These are phyloP conservation scores for Fusarium sp. DNA, from an alignment of 2,329 filamentous ascomycete genomes.

Conservation along the genomic window DNA sequence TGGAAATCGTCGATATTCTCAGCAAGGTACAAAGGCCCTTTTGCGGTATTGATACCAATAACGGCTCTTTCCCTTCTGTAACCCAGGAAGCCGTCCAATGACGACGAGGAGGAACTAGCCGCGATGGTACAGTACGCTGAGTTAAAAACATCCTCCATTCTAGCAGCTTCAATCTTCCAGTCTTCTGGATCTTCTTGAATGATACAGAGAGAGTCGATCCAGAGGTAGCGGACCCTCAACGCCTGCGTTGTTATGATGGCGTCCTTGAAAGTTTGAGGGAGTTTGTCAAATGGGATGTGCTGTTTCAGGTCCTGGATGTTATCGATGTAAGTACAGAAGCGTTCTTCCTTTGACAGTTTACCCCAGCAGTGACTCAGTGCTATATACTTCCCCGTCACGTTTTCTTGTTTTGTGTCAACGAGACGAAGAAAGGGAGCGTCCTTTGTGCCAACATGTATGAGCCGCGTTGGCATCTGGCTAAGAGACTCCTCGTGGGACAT, in stretches of 20 bases:
- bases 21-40: neutral
- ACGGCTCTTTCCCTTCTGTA: neutral
- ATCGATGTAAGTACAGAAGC: neutral
- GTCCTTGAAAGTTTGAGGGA: neutral
- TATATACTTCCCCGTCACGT: neutral
- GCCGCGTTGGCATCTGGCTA: neutral
- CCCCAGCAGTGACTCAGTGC: constrained; percentile 1
- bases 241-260: neutral
- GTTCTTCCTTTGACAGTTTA: neutral
- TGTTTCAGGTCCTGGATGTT: neutral
- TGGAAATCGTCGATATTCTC: constrained; percentile 2
- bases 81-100: neutral
- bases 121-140: constrained; percentile 1
- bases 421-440: neutral
- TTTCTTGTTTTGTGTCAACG: neutral
- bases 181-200: neutral
- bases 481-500: neutral
- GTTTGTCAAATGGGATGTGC: neutral
- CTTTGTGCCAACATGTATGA: neutral
- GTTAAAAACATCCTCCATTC: neutral
- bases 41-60: accelerated
- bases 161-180: neutral
- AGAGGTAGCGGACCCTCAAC: neutral
- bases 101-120: neutral
- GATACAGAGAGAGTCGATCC: neutral